Evolutionary conservation across 2,329 filamentous ascomycete species (phyloP), one percentile per base, ranked within the genome.

Genomic region (Fusarium staphyleae): DNA sequence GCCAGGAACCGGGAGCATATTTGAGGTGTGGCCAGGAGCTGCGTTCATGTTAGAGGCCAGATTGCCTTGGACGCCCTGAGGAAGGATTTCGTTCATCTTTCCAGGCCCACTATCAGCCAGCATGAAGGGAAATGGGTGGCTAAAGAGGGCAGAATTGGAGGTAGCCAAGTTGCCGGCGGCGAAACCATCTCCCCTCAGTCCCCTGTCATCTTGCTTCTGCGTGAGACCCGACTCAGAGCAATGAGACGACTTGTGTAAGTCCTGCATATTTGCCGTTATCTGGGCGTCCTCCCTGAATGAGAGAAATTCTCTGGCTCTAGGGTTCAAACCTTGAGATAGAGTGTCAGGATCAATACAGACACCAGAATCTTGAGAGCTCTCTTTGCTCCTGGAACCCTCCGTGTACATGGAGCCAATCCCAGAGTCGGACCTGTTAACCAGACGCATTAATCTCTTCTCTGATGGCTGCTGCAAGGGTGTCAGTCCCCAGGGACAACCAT

Each of bases 261-360:
- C 35, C 19, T 29, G 37, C 8, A 26, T 37, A 5, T 37, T 37
- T 19, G 28, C 26, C 19, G 24, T 7, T 4, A 29, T 9, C 8
- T 15, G 13, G 11, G 49, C 48, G 13, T 35, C 41, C 10, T 36
- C 45, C 11, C 41, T 57, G 24, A 72, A 63, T 1, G 71, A 72
- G 8, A 73, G 55, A 41, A 73, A 72, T 35, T 73, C 71, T 48
- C 70, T 68, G 32, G 71, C 71, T 52, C 61, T 68, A 4, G 71
- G 71, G 36, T 73, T 73, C 55, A 72, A 57, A 1, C 55, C 61
- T 16, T 56, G 60, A 15, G 51, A 45, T 22, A 57, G 53, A 16
- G 40, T 10, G 6, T 51, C 16, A 3, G 40, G 15, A 19, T 55
- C 51, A 7, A 60, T 32, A 15, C n/a, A 61, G 26, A 62, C 35